Percentiles rank a stretch among this genome's conserved stretches.
These are phyloP conservation scores for Pythium plurisporium DNA, from an alignment of 352 stramenopile genomes.

Conservation along the genomic window DNA sequence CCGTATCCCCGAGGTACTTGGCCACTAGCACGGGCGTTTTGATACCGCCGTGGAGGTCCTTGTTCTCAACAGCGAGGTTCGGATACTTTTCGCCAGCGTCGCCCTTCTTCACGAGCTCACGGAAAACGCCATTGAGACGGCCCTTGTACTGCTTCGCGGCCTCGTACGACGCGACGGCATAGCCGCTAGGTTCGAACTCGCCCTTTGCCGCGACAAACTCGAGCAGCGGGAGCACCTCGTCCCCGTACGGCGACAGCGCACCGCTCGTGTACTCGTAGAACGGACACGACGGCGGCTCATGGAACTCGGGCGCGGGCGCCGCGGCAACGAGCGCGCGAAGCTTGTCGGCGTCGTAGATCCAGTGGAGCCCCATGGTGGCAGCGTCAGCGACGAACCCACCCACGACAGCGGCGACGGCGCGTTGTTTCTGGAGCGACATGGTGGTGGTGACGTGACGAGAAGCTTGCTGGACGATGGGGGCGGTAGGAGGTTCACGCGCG, in stretches of 20 bases:
- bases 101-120: constrained; percentile 60
- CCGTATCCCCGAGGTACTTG: constrained; percentile 34
- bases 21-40: constrained; percentile 54
- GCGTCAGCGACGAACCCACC: constrained; percentile 59
- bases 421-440: constrained; percentile 35
- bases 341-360: constrained; percentile 66
- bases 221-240: constrained; percentile 62
- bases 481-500: neutral
- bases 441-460: neutral
- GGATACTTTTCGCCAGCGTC: constrained; percentile 50
- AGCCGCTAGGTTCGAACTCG: constrained; percentile 40
- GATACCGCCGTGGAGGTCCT: constrained; percentile 56
- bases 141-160: constrained; percentile 55
- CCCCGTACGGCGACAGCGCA: constrained; percentile 53
- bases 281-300: constrained; percentile 50
- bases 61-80: constrained; percentile 43
- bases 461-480: neutral
- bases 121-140: constrained; percentile 61
- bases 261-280: constrained; percentile 63
- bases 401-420: constrained; percentile 41
- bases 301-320: constrained; percentile 37
- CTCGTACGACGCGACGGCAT: constrained; percentile 42
- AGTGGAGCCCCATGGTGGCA: constrained; percentile 68
- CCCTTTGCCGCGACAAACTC: constrained; percentile 39
- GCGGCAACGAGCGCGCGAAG: constrained; percentile 32